phyloP scores from a whole-genome alignment of 495 filamentous ascomycete genomes.

The Lineolata rhizophorae region DNA sequence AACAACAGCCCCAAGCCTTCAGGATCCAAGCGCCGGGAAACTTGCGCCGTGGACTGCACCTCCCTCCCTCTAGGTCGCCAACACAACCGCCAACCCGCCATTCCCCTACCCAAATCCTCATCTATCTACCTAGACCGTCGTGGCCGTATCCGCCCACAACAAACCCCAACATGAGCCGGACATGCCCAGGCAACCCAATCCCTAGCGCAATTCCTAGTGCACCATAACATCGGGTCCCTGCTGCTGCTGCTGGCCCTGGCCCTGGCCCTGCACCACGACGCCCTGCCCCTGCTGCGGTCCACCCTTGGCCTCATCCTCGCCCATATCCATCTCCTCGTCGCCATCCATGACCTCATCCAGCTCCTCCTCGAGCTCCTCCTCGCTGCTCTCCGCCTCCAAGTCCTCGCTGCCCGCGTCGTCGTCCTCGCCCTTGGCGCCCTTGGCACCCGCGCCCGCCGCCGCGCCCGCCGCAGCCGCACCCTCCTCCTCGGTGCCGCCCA shows the following conservation, averaged over 20 bases:
- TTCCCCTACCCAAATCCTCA: no score
- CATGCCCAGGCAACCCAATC: no score
- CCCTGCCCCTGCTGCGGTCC: constrained; percentile 3
- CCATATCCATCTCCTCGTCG: constrained; percentile 60
- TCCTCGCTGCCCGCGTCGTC: constrained; percentile 86
- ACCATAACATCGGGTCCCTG: constrained; percentile 10
- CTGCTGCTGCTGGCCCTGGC: not conserved
- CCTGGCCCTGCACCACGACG: not conserved
- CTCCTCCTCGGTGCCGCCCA: constrained; percentile 48
- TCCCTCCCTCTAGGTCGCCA: no score
- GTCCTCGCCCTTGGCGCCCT: constrained; percentile 39
- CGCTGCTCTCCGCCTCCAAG: constrained; percentile 79
- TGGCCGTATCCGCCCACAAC: no score
- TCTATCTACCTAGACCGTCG: no score
- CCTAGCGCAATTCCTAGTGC: constrained; percentile 8
- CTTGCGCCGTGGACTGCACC: no score
- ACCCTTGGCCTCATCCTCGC: constrained; percentile 24
- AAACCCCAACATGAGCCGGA: no score
- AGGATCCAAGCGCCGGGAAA: no score
- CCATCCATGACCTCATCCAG: constrained; percentile 45
- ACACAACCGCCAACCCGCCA: no score
- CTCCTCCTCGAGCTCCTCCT: constrained; percentile 68
- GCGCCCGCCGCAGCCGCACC: not conserved
- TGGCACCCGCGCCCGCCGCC: constrained; percentile 6
- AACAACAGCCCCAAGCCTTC: no score